These are phyloP conservation scores for Globisporangium perplexum DNA, from an alignment of 352 stramenopile genomes.

Conservation along the genomic window DNA sequence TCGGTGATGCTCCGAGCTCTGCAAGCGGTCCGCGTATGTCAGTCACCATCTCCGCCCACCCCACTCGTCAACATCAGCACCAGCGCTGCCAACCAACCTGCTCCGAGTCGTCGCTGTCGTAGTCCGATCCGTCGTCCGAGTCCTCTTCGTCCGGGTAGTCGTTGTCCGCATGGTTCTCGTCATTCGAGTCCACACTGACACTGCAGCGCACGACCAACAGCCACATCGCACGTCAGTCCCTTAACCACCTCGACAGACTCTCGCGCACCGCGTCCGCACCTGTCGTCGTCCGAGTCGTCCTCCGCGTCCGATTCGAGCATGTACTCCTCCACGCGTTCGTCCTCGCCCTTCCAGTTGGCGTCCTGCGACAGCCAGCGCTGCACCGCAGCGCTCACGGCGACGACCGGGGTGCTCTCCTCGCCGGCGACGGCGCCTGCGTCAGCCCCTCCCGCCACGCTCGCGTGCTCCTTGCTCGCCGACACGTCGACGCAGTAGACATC, in stretches of 20 bases:
- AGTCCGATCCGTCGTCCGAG: slow-evolving; percentile 24
- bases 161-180: slow-evolving; percentile 72
- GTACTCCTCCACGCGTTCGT: slow-evolving; percentile 63
- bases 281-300: slow-evolving; percentile 62
- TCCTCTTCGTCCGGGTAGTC: slow-evolving; percentile 85
- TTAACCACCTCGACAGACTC: too few relatives aligned
- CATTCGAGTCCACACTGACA: slow-evolving; percentile 79
- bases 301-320: slow-evolving; percentile 76
- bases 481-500: slow-evolving; percentile 84
- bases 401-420: slow-evolving; percentile 30
- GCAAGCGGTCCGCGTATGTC: neutral
- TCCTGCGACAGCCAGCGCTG: slow-evolving; percentile 76
- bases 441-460: neutral
- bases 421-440: slow-evolving; percentile 6
- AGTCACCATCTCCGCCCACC: too few relatives aligned
- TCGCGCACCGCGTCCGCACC: too few relatives aligned
- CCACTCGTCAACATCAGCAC: neutral
- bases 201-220: slow-evolving; percentile 17
- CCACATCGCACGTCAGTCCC: neutral
- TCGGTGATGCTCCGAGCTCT: slow-evolving; percentile 11
- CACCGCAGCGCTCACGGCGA: slow-evolving; percentile 72
- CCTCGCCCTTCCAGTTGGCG: slow-evolving; percentile 25
- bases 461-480: slow-evolving; percentile 29
- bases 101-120: slow-evolving; percentile 34
- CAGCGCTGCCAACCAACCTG: slow-evolving; percentile 22